Percentiles rank a stretch among this genome's conserved stretches.
Evolutionary conservation across 805 yeast genomes (phyloP).

Genomic region (Osmozyma mogii): DNA sequence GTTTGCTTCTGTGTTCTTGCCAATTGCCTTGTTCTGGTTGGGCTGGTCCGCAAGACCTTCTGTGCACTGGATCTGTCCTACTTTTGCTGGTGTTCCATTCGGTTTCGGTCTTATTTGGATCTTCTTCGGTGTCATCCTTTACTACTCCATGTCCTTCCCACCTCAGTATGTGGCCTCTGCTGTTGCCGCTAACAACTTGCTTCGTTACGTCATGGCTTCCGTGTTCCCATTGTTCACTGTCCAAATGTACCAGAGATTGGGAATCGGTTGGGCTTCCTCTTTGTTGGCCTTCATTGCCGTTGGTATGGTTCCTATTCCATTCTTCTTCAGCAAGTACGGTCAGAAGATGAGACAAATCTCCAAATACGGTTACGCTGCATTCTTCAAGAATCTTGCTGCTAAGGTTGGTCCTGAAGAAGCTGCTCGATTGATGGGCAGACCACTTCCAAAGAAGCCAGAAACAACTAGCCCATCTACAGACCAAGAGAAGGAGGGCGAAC

Average conservation of each 20-base stretch:
- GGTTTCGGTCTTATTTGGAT: slow-evolving; percentile 69
- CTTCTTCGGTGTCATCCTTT: slow-evolving; percentile 62
- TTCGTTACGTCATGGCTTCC: slow-evolving; percentile 68
- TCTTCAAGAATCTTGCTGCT: slow-evolving; percentile 15
- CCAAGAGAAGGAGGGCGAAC: too few relatives aligned
- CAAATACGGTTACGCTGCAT: slow-evolving; percentile 52
- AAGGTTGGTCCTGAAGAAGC: slow-evolving; percentile 14
- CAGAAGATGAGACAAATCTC: slow-evolving; percentile 47
- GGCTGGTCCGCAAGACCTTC: slow-evolving; percentile 51
- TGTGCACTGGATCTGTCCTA: slow-evolving; percentile 71
- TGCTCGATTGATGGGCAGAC: too few relatives aligned
- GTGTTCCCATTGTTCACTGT: slow-evolving; percentile 80
- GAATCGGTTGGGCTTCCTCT: slow-evolving; percentile 75
- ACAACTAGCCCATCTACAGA: too few relatives aligned
- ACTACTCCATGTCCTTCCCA: slow-evolving; percentile 66
- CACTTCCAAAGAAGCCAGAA: too few relatives aligned
- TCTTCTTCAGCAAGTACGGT: slow-evolving; percentile 57
- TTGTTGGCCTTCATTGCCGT: slow-evolving; percentile 58
- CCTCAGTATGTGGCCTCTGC: slow-evolving; percentile 79
- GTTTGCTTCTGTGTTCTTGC: slow-evolving; percentile 60
- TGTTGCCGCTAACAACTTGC: slow-evolving; percentile 77
- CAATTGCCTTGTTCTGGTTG: slow-evolving; percentile 69
- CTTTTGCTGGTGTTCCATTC: slow-evolving; percentile 69
- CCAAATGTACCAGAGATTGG: slow-evolving; percentile 70
- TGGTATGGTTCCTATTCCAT: slow-evolving; percentile 68